Percentiles rank a stretch among this genome's conserved stretches.
These are phyloP conservation scores for Ambrosia trifida DNA, from an alignment of 129 eudicot genomes.

Conservation along the genomic window DNA sequence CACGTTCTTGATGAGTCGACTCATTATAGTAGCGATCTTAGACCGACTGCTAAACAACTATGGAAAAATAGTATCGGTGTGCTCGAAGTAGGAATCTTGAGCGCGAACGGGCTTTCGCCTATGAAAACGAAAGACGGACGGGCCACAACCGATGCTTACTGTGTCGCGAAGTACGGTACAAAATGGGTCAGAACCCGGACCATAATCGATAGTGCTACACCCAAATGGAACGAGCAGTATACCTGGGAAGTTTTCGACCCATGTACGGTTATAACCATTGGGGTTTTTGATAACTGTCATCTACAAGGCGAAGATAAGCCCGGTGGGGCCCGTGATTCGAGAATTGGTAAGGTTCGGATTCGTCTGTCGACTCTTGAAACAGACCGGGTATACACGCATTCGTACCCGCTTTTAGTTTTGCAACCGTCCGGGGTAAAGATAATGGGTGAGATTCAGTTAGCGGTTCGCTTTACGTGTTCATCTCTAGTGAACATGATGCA, in stretches of 20 bases:
- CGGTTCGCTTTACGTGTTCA: constrained; percentile 49
- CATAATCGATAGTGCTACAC: constrained; percentile 40
- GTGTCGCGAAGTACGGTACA: constrained; percentile 54
- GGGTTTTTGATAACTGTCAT: constrained; percentile 48
- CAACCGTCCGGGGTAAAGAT: constrained; percentile 50
- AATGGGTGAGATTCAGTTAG: constrained; percentile 55
- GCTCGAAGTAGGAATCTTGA: constrained; percentile 48
- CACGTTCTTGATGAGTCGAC: constrained; percentile 56
- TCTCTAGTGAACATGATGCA: constrained; percentile 50
- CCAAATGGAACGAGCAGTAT: constrained; percentile 55
- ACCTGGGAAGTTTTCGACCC: constrained; percentile 60
- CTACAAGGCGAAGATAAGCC: constrained; percentile 29
- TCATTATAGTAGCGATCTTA: constrained; percentile 50
- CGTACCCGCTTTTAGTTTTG: constrained; percentile 53
- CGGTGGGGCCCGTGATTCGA: constrained; percentile 42
- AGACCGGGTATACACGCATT: constrained; percentile 44
- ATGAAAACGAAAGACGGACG: constrained; percentile 48
- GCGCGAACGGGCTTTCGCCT: constrained; percentile 46
- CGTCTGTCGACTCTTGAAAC: constrained; percentile 55
- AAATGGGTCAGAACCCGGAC: constrained; percentile 57
- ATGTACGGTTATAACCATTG: constrained; percentile 46
- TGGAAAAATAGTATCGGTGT: constrained; percentile 51
- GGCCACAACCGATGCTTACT: constrained; percentile 55
- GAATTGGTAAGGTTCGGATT: constrained; percentile 49
- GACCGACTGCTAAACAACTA: constrained; percentile 47